A percentile compares a stretch with the other conserved stretches of the same genome.
Evolutionary conservation across 768 basidiomycete species (phyloP).

Genomic region (Boletellus ananiceps): DNA sequence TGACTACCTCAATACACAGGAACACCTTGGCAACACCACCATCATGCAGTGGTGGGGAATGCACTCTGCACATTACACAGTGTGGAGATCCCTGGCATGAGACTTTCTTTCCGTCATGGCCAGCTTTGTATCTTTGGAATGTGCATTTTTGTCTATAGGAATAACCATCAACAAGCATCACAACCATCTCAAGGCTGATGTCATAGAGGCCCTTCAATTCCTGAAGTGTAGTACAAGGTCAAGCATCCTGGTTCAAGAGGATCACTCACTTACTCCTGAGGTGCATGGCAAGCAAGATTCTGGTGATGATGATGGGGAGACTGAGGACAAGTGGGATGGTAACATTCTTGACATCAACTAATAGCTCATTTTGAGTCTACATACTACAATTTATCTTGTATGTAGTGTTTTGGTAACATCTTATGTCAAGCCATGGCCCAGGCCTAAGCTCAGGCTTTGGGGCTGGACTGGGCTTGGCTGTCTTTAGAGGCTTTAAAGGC

Average conservation of each 20-base stretch:
- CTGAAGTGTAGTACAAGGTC: background rate
- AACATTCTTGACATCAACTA: background rate
- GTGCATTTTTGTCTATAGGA: background rate
- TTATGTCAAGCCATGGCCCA: background rate
- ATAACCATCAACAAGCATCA: constrained; percentile 5
- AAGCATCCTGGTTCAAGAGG: too few species aligned
- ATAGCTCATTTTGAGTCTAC: too few species aligned
- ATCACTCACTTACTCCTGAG: too few species aligned
- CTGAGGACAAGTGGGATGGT: constrained; percentile 3
- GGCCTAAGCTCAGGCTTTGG: too few species aligned
- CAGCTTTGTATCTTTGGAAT: background rate
- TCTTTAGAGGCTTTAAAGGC: too few species aligned
- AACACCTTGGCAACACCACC: constrained; percentile 1
- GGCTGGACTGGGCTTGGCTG: too few species aligned
- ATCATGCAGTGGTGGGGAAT: constrained; percentile 8
- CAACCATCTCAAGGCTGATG: constrained; percentile 4
- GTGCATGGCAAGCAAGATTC: background rate
- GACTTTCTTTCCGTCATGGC: constrained; percentile 8
- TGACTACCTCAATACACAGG: constrained; percentile 2
- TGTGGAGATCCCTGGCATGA: constrained; percentile 1
- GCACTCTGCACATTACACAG: background rate
- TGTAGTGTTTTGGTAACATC: background rate
- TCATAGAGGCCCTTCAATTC: constrained; percentile 1
- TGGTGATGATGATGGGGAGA: background rate
- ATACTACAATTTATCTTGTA: background rate